Base-by-base conservation (phyloP, 2,329 filamentous ascomycete species). In the Penicillium sp. region DNA sequence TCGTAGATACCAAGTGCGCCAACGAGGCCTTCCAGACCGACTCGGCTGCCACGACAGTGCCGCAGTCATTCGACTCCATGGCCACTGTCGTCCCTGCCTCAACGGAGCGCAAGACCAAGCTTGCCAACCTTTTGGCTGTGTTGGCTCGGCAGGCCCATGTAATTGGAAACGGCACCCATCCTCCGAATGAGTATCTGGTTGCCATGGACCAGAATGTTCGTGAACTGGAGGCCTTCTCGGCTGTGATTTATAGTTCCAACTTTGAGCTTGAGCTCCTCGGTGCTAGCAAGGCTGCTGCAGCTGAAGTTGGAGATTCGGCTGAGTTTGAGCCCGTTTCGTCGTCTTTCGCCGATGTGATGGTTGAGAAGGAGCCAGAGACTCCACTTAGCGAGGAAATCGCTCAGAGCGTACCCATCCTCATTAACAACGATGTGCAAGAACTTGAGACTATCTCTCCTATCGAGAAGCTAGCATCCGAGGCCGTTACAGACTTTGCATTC, bases 111-210 rank as follows among this genome's bases (percentile, higher is more conserved):
- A 86, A 85, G 70, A 83, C 89, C 42, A 94, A 93, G 79, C 85
- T 99, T 44, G 95, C 95, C 51, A 96, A 92, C 77, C 89, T 96
- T 57, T 83, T 99, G 38, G 96, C 94, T 2, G 90, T 96, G 6
- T 86, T 98, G 70, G 95, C 93, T 42, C 88, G 92, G 68, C 93
- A 99, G 80, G 94, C 94, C 5, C 93, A 97, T 76, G 85, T 84
- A 58, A 96, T 99, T 68, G 94, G 93, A 56, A 89, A 90, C 71
- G 91, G 91, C 69, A 70, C 74, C 5, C 76, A 76, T 40, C 73
- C 79, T 15, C 79, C 79, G 1, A 82, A 82, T 61, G 75, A 82
- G 51, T 82, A 82, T 63, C 70, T 82, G 22, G 67, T 71, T 1
- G 73, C 74, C 1, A 80, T 81, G 73, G 79, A 82, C 56, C 76